phyloP scores from a whole-genome alignment of 2,329 filamentous ascomycete species.

The Sporothrix inflata region DNA sequence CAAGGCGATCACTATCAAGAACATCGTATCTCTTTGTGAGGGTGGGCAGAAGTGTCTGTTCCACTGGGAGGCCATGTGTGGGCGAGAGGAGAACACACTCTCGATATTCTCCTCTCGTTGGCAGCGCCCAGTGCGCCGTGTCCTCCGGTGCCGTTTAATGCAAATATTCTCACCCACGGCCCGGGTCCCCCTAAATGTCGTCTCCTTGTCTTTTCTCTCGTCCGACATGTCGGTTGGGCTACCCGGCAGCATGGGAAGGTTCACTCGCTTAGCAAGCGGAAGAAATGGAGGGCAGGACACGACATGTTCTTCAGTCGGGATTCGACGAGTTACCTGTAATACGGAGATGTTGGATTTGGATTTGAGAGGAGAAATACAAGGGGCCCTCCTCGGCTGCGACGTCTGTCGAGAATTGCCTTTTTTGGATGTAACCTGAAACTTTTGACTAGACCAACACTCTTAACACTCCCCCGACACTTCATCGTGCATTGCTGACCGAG shows the following conservation, averaged over 20 bases:
- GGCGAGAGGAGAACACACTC: not conserved
- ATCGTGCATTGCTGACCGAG: conserved; percentile 13
- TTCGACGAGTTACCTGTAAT: not conserved
- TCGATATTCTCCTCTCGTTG: no score
- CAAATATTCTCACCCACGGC: not conserved
- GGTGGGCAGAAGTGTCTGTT: not conserved
- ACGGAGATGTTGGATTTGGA: not conserved
- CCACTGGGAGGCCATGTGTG: not conserved
- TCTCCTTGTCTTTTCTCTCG: not conserved
- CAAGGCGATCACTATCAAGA: conserved; percentile 4
- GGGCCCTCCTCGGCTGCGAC: not conserved
- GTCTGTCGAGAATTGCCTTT: not conserved
- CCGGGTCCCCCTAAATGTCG: not conserved
- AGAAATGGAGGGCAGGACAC: no score
- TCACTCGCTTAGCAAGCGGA: not conserved
- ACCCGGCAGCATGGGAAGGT: conserved; percentile 1
- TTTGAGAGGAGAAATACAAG: not conserved
- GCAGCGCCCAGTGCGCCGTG: no score
- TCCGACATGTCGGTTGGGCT: not conserved
- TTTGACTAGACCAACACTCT: not conserved
- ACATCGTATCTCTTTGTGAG: not conserved
- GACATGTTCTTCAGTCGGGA: no score
- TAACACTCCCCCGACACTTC: not conserved
- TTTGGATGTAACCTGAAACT: conserved; percentile 6
- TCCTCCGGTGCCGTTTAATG: not conserved